phyloP scores from a whole-genome alignment of 106 monocot genomes.

The Cymbidium sinense region DNA sequence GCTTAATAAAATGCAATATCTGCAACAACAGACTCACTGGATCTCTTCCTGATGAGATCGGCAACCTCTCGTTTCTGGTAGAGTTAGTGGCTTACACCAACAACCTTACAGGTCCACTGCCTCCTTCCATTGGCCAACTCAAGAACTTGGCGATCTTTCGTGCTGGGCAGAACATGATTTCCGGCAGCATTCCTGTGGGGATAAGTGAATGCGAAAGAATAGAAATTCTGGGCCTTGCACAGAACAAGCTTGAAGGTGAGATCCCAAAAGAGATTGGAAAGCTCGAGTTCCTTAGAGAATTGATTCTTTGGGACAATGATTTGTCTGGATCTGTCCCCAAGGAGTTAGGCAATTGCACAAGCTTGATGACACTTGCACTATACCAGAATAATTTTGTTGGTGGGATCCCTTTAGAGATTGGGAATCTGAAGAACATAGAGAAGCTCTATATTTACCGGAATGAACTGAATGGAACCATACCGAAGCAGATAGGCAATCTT shows the following conservation, averaged over 20 bases:
- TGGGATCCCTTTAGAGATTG: conserved; percentile 59
- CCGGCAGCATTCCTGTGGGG: conserved; percentile 64
- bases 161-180: conserved; percentile 67
- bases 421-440: conserved; percentile 37
- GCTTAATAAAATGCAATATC: conserved; percentile 41
- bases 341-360: conserved; percentile 69
- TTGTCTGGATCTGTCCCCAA: conserved; percentile 59
- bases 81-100: conserved; percentile 71
- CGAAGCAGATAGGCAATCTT: conserved; percentile 62
- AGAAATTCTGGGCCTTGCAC: conserved; percentile 69
- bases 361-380: conserved; percentile 56
- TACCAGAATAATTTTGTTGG: conserved; percentile 80
- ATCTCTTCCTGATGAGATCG: conserved; percentile 63
- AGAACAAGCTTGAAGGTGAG: conserved; percentile 59
- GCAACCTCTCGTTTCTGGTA: conserved; percentile 48
- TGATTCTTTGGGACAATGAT: conserved; percentile 65
- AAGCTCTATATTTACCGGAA: conserved; percentile 79
- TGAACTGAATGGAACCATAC: conserved; percentile 79
- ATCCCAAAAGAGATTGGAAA: conserved; percentile 63
- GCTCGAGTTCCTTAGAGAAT: conserved; percentile 42
- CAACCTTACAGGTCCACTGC: conserved; percentile 62
- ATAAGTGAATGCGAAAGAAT: conserved; percentile 60
- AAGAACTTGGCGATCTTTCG: conserved; percentile 62
- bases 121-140: conserved; percentile 59
- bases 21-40: conserved; percentile 80